Conservation (phyloP, 73 alveolate species). For the Urostyla sp. region DNA sequence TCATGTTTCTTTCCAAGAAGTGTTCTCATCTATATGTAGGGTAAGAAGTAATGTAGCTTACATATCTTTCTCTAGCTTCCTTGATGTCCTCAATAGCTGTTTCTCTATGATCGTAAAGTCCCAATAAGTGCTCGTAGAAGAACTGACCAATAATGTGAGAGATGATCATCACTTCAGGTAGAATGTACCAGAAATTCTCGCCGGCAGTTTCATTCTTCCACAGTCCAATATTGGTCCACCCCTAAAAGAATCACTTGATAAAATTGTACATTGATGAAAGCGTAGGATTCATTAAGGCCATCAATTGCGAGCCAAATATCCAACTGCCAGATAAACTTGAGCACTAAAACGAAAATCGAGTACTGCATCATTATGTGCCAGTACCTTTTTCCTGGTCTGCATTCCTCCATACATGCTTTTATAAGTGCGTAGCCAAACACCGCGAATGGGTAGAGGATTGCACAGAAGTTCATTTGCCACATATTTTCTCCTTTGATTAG, state of each 20-base stretch:
- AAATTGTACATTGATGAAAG: background rate
- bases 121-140: slow-evolving; percentile 10
- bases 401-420: slow-evolving; percentile 67
- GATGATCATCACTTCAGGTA: slow-evolving; percentile 53
- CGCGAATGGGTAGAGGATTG: slow-evolving; percentile 67
- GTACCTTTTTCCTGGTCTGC: slow-evolving; percentile 68
- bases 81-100: slow-evolving; percentile 51
- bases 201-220: slow-evolving; percentile 24
- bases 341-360: slow-evolving; percentile 45
- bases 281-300: background rate
- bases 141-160: slow-evolving; percentile 34
- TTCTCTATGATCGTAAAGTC: slow-evolving; percentile 63
- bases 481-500: too few species aligned
- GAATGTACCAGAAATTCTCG: slow-evolving; percentile 17
- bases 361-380: slow-evolving; percentile 61
- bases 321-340: slow-evolving; percentile 61
- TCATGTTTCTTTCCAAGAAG: too few species aligned
- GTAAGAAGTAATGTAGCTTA: too few species aligned
- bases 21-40: too few species aligned
- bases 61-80: slow-evolving; percentile 56
- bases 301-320: slow-evolving; percentile 9
- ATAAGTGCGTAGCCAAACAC: slow-evolving; percentile 71
- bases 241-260: background rate
- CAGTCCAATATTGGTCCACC: slow-evolving; percentile 15
- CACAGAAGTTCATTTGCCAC: too few species aligned